Evolutionary conservation across 2,329 filamentous ascomycete genomes (phyloP).

Genomic region (Colletotrichum lindemuthianum): DNA sequence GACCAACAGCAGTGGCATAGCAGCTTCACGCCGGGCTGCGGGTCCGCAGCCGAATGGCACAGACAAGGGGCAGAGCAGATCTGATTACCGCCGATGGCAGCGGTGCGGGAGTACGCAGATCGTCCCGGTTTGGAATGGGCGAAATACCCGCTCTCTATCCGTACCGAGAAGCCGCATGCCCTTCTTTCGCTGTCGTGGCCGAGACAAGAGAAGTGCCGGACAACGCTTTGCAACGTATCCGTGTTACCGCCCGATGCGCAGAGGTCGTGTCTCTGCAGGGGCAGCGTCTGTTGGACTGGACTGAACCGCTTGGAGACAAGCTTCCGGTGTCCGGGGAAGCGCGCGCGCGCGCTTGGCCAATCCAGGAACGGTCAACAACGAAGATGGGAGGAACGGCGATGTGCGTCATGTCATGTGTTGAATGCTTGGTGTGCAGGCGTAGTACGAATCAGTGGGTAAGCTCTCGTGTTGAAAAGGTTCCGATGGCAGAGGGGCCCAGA

Average conservation of each 20-base stretch:
- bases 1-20: not conserved
- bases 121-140: conserved; percentile 7
- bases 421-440: no score
- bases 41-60: conserved; percentile 3
- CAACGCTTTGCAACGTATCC: not conserved
- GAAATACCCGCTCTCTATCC: conserved; percentile 20
- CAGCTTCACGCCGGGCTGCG: conserved; percentile 28
- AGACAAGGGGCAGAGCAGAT: conserved; percentile 17
- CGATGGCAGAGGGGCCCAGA: no score
- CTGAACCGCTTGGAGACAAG: conserved; percentile 19
- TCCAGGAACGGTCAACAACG: conserved; percentile 20
- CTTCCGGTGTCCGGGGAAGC: conserved; percentile 19
- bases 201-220: conserved; percentile 4
- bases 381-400: not conserved
- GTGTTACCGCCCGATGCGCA: no score
- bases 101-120: conserved; percentile 20
- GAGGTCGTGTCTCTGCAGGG: conserved; percentile 19
- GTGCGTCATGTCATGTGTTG: no score
- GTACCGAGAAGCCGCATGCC: no score
- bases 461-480: no score
- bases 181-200: not conserved
- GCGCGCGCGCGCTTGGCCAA: conserved; percentile 22
- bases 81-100: conserved; percentile 23
- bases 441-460: no score
- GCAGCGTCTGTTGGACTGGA: conserved; percentile 28